phyloP scores from a whole-genome alignment of 1,284 basidiomycete species.

The Tetrapyrgos nigripes region DNA sequence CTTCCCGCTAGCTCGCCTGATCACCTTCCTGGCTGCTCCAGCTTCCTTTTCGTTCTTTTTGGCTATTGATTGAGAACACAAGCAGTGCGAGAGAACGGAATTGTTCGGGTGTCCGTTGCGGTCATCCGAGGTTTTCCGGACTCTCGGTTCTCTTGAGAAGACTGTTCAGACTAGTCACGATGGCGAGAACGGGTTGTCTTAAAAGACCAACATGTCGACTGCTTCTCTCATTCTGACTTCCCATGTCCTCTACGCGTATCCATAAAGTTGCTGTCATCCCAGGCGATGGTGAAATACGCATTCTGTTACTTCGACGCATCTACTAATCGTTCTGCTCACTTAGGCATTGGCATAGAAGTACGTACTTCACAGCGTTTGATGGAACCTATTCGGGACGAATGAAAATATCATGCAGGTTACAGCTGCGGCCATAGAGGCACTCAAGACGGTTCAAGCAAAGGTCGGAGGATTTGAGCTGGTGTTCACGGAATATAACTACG shows the following conservation, averaged over 20 bases:
- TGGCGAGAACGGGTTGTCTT: not conserved
- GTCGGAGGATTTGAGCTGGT: conserved; percentile 35
- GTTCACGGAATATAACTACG: conserved; percentile 44
- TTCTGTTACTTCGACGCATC: conserved; percentile 29
- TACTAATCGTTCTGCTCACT: conserved; percentile 20
- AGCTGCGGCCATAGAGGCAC: conserved; percentile 12
- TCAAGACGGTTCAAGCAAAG: conserved; percentile 29
- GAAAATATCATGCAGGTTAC: conserved; percentile 4
- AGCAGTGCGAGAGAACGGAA: no score
- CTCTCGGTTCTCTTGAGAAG: not conserved
- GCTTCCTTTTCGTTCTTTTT: no score
- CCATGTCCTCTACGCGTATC: not conserved
- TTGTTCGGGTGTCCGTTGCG: no score
- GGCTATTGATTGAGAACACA: no score
- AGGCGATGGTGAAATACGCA: conserved; percentile 61
- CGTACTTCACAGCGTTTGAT: conserved; percentile 38
- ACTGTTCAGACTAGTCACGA: not conserved
- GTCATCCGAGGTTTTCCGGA: not conserved
- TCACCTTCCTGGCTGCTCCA: no score
- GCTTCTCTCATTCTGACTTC: not conserved
- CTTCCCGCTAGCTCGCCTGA: no score
- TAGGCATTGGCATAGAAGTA: conserved; percentile 39
- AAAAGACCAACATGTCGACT: not conserved
- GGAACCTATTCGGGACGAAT: conserved; percentile 20
- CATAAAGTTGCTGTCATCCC: conserved; percentile 60